phyloP scores from a whole-genome alignment of 768 basidiomycete species.

The Podaxis rugospora region DNA sequence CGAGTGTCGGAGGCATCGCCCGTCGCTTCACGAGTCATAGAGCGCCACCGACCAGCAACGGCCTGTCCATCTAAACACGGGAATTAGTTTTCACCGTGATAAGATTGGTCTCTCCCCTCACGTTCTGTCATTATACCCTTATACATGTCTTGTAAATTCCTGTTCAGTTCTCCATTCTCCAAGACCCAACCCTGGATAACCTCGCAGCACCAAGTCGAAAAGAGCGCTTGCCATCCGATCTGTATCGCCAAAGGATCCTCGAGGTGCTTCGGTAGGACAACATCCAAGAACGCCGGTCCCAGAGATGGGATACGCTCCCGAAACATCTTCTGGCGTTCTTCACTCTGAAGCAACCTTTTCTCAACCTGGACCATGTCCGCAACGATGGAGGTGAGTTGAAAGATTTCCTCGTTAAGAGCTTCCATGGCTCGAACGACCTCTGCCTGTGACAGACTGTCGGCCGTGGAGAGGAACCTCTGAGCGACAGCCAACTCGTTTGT shows the following conservation, averaged over 20 bases:
- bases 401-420: constrained; percentile 42
- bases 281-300: neutral
- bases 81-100: neutral
- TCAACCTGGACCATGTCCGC: constrained; percentile 23
- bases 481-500: constrained; percentile 37
- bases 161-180: neutral
- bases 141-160: neutral
- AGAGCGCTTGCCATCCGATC: constrained; percentile 10
- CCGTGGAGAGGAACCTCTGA: constrained; percentile 38
- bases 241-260: constrained; percentile 3
- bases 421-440: constrained; percentile 38
- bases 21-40: constrained; percentile 26
- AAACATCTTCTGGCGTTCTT: neutral
- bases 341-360: neutral
- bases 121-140: neutral
- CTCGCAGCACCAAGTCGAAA: neutral
- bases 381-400: constrained; percentile 41
- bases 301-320: neutral
- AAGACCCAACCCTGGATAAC: neutral
- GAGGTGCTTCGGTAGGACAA: neutral
- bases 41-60: constrained; percentile 38
- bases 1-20: constrained; percentile 1
- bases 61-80: constrained; percentile 35
- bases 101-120: neutral
- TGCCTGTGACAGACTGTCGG: constrained; percentile 38